These are phyloP conservation scores for Aspergillus piperis DNA, from an alignment of 2,329 filamentous ascomycete species.

Conservation along the genomic window DNA sequence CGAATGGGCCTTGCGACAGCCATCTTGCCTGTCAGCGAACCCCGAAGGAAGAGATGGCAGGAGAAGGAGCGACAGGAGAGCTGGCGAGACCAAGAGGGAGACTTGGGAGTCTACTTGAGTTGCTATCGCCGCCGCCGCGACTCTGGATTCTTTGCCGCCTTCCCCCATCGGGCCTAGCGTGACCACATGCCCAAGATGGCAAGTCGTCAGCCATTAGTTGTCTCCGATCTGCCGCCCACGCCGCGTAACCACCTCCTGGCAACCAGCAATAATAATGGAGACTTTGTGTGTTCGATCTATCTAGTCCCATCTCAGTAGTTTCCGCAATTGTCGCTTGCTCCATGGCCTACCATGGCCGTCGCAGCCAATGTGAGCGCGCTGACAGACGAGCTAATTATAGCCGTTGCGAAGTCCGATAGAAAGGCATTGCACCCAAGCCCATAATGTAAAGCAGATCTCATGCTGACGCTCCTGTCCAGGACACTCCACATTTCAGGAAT, in stretches of 20 bases:
- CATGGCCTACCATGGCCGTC: constrained; percentile 63
- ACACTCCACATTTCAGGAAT: constrained; percentile 28
- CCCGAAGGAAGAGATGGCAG: constrained; percentile 21
- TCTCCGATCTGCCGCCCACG: constrained; percentile 2
- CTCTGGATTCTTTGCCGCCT: constrained; percentile 18
- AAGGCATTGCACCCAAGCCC: constrained; percentile 46
- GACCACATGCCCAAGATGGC: not conserved
- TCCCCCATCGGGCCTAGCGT: constrained; percentile 30
- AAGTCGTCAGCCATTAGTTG: not conserved
- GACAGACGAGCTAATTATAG: constrained; percentile 69
- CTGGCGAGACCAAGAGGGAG: constrained; percentile 2
- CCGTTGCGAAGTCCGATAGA: constrained; percentile 54
- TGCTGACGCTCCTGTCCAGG: constrained; percentile 27
- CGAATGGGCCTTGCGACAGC: constrained; percentile 83
- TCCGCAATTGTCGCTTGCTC: not conserved
- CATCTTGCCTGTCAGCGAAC: constrained; percentile 56
- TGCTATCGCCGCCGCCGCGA: constrained; percentile 8
- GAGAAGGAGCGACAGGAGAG: constrained; percentile 10
- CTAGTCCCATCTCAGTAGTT: constrained; percentile 1
- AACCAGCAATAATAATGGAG: constrained; percentile 7
- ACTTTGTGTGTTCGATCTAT: constrained; percentile 1
- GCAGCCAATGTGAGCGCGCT: constrained; percentile 64
- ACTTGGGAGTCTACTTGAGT: constrained; percentile 4
- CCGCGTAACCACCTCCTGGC: constrained; percentile 17
- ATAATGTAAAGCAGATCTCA: not conserved